phyloP scores from a whole-genome alignment of 2,329 filamentous ascomycete species.

The Tolypocladium ovalisporum region DNA sequence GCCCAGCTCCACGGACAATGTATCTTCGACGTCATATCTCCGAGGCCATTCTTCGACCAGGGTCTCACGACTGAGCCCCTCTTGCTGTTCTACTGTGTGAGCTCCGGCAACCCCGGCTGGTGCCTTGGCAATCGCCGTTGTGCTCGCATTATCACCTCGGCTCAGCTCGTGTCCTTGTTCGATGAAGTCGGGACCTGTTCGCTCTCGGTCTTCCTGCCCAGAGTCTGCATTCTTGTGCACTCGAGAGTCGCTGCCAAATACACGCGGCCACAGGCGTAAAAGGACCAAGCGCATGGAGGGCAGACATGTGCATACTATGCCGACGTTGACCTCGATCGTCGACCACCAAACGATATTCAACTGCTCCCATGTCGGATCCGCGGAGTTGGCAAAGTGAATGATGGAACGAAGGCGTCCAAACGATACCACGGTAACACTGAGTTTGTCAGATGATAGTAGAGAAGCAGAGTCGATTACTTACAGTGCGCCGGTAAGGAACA shows the following conservation, averaged over 20 bases:
- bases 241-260: not conserved
- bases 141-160: not conserved
- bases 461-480: conserved; percentile 8
- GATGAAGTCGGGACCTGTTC: not conserved
- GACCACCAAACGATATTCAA: conserved; percentile 20
- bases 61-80: not conserved
- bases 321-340: conserved; percentile 14
- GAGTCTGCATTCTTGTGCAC: not conserved
- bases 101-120: not conserved
- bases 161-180: not conserved
- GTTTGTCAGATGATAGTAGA: not conserved
- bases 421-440: conserved; percentile 19
- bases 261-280: conserved; percentile 10
- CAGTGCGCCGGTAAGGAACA: conserved; percentile 32
- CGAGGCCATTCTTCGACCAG: not conserved
- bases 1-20: not conserved
- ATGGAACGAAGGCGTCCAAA: conserved; percentile 17
- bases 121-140: not conserved
- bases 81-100: not conserved
- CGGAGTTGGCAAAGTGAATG: conserved; percentile 13
- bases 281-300: conserved; percentile 19
- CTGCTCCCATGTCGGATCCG: conserved; percentile 19
- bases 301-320: conserved; percentile 19
- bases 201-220: not conserved
- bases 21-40: not conserved